These are phyloP conservation scores for Xerocomellus intermedius DNA, from an alignment of 768 basidiomycete species.

Conservation along the genomic window DNA sequence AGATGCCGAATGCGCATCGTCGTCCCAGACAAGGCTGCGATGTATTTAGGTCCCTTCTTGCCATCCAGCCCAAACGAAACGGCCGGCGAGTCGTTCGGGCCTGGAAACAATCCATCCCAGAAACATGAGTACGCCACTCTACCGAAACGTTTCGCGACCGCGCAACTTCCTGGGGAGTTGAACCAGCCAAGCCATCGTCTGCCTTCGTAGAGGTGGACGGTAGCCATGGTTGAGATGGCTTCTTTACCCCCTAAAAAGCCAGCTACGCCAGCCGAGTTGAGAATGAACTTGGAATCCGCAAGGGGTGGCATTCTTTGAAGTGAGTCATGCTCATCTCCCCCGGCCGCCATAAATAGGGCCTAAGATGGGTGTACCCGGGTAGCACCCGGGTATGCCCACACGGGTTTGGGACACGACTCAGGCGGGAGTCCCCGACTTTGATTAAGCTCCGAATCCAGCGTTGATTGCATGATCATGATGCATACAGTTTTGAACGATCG, in stretches of 20 bases:
- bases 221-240: slow-evolving; percentile 36
- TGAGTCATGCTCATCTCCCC: too few species aligned
- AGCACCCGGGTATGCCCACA: too few species aligned
- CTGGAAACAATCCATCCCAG: slow-evolving; percentile 36
- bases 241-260: slow-evolving; percentile 39
- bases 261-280: slow-evolving; percentile 33
- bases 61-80: slow-evolving; percentile 31
- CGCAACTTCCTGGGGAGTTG: slow-evolving; percentile 36
- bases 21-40: slow-evolving; percentile 32
- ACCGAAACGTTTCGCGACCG: slow-evolving; percentile 33
- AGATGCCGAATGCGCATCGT: slow-evolving; percentile 28
- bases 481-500: too few species aligned
- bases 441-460: too few species aligned
- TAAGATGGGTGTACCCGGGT: too few species aligned
- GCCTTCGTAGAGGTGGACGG: slow-evolving; percentile 30
- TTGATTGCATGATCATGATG: too few species aligned
- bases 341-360: too few species aligned
- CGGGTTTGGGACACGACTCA: too few species aligned
- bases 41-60: slow-evolving; percentile 28
- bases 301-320: slow-evolving; percentile 16
- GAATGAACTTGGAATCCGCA: slow-evolving; percentile 7
- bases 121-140: slow-evolving; percentile 29
- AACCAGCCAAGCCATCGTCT: slow-evolving; percentile 36
- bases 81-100: slow-evolving; percentile 24
- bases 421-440: too few species aligned